Base-by-base conservation (phyloP, 805 yeast species). In the Vanderwaltozyma polyspora region DNA sequence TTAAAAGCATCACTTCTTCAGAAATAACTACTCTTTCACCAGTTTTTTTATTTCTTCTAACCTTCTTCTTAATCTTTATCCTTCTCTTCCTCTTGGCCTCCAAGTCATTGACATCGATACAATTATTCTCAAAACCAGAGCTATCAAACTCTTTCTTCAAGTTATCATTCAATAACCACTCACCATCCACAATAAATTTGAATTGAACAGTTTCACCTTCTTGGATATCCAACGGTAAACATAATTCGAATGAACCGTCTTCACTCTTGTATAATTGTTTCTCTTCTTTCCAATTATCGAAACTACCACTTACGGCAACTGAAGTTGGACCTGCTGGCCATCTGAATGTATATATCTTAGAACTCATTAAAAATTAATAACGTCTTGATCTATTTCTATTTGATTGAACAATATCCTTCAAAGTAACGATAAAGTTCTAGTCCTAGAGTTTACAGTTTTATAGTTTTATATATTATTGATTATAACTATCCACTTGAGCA, bases 251-350 rank as follows among this genome's bases (percentile, higher is more conserved):
- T 80, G 80, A 33, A 73, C 63, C 5, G 73, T 65, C 42, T 72
- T 57, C 34, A 66, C 66, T 46, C 73, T 74, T n/a, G 73, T 67
- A 15, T 80, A 82, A 46, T 66, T 71, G 13, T 70, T 57, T 39
- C 68, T 70, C 46, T 74, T 71, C 35, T 73, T 67, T 46, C 87
- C 87, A 79, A 49, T 71, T 63, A 49, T 76, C 82, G 48, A 77
- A 77, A 32, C 74, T 67, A 39, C 87, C 87, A 19, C 86, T 77
- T 33, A 79, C 72, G 40, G 68, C 62, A 36, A 79, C 86, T 19
- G 64, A 63, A 13, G 51, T 36, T 11, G 71, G 71, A 35, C 82
- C 79, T n/a, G 54, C 45, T 31, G 70, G 66, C 69, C 70, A 55
- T 14, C 35, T 46, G 36, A 57, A 54, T 12, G 49, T 48, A 33